Evolutionary conservation across 1,284 basidiomycete genomes (phyloP).

Genomic region (Irpex sp.): DNA sequence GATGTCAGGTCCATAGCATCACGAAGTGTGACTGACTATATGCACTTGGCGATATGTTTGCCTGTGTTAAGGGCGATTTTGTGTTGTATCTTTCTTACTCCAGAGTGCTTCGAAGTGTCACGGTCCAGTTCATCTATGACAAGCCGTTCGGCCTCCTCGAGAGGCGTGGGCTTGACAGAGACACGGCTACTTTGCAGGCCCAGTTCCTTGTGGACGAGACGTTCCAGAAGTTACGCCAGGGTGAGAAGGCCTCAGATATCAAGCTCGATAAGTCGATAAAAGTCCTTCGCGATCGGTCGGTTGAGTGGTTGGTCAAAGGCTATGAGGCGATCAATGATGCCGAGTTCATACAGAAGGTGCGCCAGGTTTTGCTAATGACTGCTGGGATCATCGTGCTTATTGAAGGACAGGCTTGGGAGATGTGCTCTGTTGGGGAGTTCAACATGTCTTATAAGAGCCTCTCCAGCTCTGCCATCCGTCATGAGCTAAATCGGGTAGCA

Average conservation of each 20-base stretch:
- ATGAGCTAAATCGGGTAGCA: not conserved
- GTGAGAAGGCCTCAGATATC: constrained; percentile 8
- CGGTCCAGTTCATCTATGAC: too few relatives aligned
- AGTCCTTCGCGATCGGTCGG: constrained; percentile 15
- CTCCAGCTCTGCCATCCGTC: constrained; percentile 1
- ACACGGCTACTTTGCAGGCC: too few relatives aligned
- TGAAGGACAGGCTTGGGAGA: constrained; percentile 6
- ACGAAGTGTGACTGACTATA: too few relatives aligned
- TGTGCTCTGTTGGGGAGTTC: constrained; percentile 7
- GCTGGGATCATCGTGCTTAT: too few relatives aligned
- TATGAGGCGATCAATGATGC: constrained; percentile 17
- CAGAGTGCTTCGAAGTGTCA: too few relatives aligned
- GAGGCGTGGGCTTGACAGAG: too few relatives aligned
- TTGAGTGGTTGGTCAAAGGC: constrained; percentile 17
- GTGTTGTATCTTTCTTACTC: too few relatives aligned
- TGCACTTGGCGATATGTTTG: too few relatives aligned
- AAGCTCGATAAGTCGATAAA: constrained; percentile 13
- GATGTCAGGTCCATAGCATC: too few relatives aligned
- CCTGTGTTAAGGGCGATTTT: too few relatives aligned
- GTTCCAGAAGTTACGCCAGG: constrained; percentile 10
- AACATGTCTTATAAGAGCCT: constrained; percentile 11
- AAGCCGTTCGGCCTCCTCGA: too few relatives aligned
- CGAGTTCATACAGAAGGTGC: constrained; percentile 8
- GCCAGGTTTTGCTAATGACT: too few relatives aligned
- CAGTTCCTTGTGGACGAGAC: constrained; percentile 21